These are phyloP conservation scores for Puccinellia tenuiflora DNA, from an alignment of 176 grass and related monocot species.

Conservation along the genomic window DNA sequence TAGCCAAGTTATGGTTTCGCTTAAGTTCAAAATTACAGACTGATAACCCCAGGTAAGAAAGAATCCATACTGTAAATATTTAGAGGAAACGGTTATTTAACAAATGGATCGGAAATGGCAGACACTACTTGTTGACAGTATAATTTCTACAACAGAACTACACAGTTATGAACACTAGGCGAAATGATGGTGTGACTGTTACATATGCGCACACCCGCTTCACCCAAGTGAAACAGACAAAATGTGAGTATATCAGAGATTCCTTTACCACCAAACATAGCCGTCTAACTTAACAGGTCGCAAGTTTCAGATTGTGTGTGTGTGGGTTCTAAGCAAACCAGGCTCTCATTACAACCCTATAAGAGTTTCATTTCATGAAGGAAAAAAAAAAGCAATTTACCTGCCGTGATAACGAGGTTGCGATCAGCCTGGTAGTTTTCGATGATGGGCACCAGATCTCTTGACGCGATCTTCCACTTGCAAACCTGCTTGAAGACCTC, in stretches of 20 bases:
- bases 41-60: not conserved
- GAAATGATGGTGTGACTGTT: not conserved
- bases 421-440: conserved; percentile 72
- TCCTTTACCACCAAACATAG: not conserved
- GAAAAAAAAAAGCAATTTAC: conserved; percentile 21
- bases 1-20: not conserved
- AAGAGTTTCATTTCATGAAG: not conserved
- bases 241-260: not conserved
- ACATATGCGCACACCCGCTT: not conserved
- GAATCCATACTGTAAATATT: not conserved
- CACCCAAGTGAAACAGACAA: not conserved
- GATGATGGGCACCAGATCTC: conserved; percentile 76
- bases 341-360: not conserved
- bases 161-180: not conserved
- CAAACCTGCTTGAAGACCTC: conserved; percentile 91
- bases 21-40: not conserved
- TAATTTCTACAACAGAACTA: not conserved
- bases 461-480: conserved; percentile 73
- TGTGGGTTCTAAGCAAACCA: not conserved
- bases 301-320: not conserved
- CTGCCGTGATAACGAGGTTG: conserved; percentile 63
- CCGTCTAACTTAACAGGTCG: not conserved
- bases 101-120: not conserved
- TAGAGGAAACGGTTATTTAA: not conserved
- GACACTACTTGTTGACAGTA: not conserved